Evolutionary conservation across 768 basidiomycete species (phyloP).

Genomic region (Tricholoma bakamatsutake): DNA sequence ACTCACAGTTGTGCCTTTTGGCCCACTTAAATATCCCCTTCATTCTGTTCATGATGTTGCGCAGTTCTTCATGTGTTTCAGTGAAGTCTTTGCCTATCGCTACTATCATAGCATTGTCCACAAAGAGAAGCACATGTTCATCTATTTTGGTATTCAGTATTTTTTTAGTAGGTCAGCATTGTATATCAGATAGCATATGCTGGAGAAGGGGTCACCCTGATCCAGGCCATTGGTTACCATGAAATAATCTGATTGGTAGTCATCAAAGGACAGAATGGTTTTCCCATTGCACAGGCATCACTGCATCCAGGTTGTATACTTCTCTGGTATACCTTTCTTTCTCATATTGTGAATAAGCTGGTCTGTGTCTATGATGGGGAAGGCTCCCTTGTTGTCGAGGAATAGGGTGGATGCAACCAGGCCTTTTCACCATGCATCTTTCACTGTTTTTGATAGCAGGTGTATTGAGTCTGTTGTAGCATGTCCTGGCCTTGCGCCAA

Average conservation of each 20-base stretch:
- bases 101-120: slow-evolving; percentile 2
- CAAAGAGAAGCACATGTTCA: slow-evolving; percentile 9
- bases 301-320: neutral
- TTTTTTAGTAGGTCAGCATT: no score
- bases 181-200: no score
- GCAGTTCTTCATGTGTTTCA: no score
- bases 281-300: neutral
- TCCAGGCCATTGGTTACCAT: slow-evolving; percentile 13
- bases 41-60: no score
- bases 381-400: neutral
- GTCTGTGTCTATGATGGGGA: neutral
- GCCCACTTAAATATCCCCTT: no score
- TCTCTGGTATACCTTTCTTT: neutral
- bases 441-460: no score
- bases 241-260: neutral
- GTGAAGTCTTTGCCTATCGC: neutral
- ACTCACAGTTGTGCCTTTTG: no score
- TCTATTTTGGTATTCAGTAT: neutral
- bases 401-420: slow-evolving; percentile 14
- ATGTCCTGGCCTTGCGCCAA: no score
- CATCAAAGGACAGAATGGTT: neutral
- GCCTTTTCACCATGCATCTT: neutral
- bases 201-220: slow-evolving; percentile 15
- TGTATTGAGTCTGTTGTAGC: no score
- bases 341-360: no score